phyloP scores from a whole-genome alignment of 1,139 yeast genomes.

The Candida dubliniensis region DNA sequence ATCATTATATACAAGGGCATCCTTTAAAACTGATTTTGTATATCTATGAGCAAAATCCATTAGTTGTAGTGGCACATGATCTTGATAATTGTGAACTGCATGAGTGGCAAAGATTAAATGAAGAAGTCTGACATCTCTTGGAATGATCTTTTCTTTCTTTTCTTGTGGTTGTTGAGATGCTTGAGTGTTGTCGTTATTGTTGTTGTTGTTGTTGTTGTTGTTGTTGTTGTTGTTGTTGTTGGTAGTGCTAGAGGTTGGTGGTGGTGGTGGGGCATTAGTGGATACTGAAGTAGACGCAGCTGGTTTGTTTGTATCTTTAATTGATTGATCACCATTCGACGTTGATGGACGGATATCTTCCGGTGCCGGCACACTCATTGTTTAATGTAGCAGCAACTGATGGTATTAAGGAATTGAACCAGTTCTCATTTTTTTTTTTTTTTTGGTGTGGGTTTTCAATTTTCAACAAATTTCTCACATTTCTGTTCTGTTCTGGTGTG shows the following conservation, averaged over 20 bases:
- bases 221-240: constrained; percentile 2
- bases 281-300: constrained; percentile 1
- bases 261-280: background rate
- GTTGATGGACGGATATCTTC: background rate
- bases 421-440: background rate
- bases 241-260: background rate
- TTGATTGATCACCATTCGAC: background rate
- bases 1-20: constrained; percentile 85
- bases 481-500: too few species aligned
- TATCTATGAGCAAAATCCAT: constrained; percentile 96
- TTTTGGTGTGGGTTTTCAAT: too few species aligned
- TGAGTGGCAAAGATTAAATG: constrained; percentile 92
- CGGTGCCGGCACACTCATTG: constrained; percentile 6
- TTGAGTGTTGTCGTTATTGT: constrained; percentile 2
- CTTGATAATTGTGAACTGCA: constrained; percentile 89
- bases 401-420: background rate
- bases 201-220: constrained; percentile 3
- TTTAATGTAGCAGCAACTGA: background rate
- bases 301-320: background rate
- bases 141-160: constrained; percentile 40
- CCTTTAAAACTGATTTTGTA: constrained; percentile 82
- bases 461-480: too few species aligned
- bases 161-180: constrained; percentile 10
- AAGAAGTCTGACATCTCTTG: constrained; percentile 87
- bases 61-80: constrained; percentile 89